Evolutionary conservation across 169 alveolate genomes (phyloP), one percentile per base, ranked within the genome.

Genomic region (Cryptosporidium sp.): DNA sequence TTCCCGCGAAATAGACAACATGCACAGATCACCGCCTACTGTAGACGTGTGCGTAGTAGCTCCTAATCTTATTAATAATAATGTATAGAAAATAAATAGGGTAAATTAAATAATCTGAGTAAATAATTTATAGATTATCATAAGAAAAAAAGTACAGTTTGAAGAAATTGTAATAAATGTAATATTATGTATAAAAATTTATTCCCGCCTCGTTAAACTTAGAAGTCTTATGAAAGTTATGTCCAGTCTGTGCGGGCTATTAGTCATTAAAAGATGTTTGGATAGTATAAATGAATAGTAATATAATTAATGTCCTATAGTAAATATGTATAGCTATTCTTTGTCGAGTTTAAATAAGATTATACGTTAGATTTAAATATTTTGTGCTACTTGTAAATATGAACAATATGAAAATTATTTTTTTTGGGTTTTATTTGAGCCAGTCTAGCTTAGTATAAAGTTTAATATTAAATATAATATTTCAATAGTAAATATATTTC

Each of bases 1-100:
- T 33, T 37, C 72, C 72, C 67, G 72, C 72, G 23, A 4, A 60
- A 12, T 60, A 60, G 69, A 60, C 69, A 60, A 12, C 69, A 60
- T 60, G 69, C 69, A 60, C 18, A 23, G 2, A 10, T 0, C 23
- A 3, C 69, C 69, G 69, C 69, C 69, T n/a, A 0, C 1, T 1
- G n/a, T 48, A 48, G 56, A 48, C 56, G 56, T 14, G 23, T n/a
- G 23, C 56, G 56, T 2, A 0, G 21, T 0, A 0, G n/a, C 56
- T 14, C 4, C 5, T 48, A 48, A 48, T 48, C 16, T 42, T 9
- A 48, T 14, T 14, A 48, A 48, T 48, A 48, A 48, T 48, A 48
- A 48, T 48, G 16, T 14, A 48, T 14, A 48, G 56, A 48, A 14
- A 48, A 14, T 48, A 16, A 48, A 48, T 48, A 48, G 23, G 7